A percentile compares a stretch with the other conserved stretches of the same genome.
Evolutionary conservation across 352 stramenopile genomes (phyloP).

Genomic region (Elongisporangium prolatum): DNA sequence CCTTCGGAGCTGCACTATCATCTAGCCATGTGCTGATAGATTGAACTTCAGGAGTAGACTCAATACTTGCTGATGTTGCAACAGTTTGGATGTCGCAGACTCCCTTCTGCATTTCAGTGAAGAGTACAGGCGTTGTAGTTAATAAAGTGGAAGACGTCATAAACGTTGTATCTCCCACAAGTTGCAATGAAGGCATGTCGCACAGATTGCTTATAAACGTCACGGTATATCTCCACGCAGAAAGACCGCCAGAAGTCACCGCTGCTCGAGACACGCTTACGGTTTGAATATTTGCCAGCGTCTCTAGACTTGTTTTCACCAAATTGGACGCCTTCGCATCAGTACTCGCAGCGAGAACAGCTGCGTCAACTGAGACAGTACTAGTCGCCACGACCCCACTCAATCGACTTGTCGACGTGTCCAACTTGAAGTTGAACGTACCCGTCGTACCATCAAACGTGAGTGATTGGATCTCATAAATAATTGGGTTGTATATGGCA

Average conservation of each 20-base stretch:
- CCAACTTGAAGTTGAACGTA: constrained; percentile 68
- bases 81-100: constrained; percentile 95
- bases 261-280: constrained; percentile 69
- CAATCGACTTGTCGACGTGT: constrained; percentile 57
- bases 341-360: constrained; percentile 22
- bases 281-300: constrained; percentile 75
- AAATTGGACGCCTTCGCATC: constrained; percentile 56
- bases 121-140: constrained; percentile 26
- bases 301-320: constrained; percentile 82
- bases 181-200: constrained; percentile 61
- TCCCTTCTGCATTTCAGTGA: constrained; percentile 74
- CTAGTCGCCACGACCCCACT: constrained; percentile 40
- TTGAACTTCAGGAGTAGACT: constrained; percentile 89
- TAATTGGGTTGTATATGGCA: constrained; percentile 86
- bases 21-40: constrained; percentile 78
- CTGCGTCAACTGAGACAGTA: constrained; percentile 38
- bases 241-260: constrained; percentile 8
- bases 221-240: constrained; percentile 69
- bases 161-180: constrained; percentile 45
- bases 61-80: constrained; percentile 83
- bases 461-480: constrained; percentile 90
- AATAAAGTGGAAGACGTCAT: constrained; percentile 30
- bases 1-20: constrained; percentile 17
- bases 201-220: constrained; percentile 88
- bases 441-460: constrained; percentile 55